phyloP scores from a whole-genome alignment of 2,329 filamentous ascomycete genomes.

The Verruconis gallopava region DNA sequence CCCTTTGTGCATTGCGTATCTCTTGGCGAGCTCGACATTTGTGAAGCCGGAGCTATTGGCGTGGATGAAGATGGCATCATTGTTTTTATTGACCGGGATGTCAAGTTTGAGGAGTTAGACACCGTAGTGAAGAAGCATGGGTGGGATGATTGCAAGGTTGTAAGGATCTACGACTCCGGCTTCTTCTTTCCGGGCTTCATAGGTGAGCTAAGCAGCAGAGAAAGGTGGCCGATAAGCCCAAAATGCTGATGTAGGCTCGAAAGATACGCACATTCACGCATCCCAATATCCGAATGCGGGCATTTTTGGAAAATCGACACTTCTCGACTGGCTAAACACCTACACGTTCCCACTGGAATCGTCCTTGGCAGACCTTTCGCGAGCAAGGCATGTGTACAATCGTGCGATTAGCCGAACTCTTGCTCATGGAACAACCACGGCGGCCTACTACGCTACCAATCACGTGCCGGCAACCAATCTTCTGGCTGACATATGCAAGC shows the following conservation, averaged over 20 bases:
- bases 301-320: conserved; percentile 84
- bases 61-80: conserved; percentile 42
- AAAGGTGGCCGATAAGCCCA: neutral
- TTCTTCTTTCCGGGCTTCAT: conserved; percentile 83
- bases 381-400: conserved; percentile 60
- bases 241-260: no score
- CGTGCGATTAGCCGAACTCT: conserved; percentile 70
- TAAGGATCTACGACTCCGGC: conserved; percentile 35
- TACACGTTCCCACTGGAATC: conserved; percentile 93
- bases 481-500: conserved; percentile 70
- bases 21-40: conserved; percentile 36
- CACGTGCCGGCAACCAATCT: conserved; percentile 83
- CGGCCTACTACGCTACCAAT: conserved; percentile 87
- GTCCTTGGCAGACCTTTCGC: conserved; percentile 50
- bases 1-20: conserved; percentile 47
- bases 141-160: conserved; percentile 29
- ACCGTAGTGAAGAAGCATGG: conserved; percentile 18
- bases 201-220: conserved; percentile 33
- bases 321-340: conserved; percentile 83
- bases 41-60: conserved; percentile 33
- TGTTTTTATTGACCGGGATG: conserved; percentile 30
- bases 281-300: conserved; percentile 90
- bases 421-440: conserved; percentile 81
- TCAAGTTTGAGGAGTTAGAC: conserved; percentile 14
- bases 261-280: conserved; percentile 92